These are phyloP conservation scores for Gossypium thurberi DNA, from an alignment of 345 rosid species.

Conservation along the genomic window DNA sequence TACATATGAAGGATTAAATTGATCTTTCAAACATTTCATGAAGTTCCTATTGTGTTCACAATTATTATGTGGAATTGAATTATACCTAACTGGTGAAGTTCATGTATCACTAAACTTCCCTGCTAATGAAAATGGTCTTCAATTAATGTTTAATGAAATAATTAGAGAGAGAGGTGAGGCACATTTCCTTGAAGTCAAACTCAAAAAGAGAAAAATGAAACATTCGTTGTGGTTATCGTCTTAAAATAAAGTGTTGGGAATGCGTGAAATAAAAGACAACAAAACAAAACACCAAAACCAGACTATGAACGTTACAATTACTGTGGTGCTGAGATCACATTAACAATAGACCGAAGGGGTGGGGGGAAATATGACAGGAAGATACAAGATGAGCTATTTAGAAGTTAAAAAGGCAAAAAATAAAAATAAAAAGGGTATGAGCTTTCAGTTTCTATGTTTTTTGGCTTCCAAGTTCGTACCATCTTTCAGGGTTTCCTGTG, in stretches of 20 bases:
- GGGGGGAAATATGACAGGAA: conserved; percentile 10
- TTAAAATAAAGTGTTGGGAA: neutral
- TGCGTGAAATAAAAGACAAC: neutral
- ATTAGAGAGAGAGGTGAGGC: neutral
- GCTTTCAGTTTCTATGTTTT: conserved; percentile 48
- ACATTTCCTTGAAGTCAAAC: neutral
- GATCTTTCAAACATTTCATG: too few species aligned
- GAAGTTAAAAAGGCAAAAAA: neutral
- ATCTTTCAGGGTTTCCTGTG: conserved; percentile 71
- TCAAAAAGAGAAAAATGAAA: neutral
- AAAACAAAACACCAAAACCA: conserved; percentile 11
- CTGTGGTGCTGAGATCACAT: conserved; percentile 29
- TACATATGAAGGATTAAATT: too few species aligned
- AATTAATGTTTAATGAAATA: neutral
- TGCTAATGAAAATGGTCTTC: neutral
- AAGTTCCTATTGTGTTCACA: too few species aligned
- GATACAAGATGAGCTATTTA: conserved; percentile 23
- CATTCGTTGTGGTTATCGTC: neutral
- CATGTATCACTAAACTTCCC: too few species aligned
- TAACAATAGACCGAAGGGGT: conserved; percentile 14
- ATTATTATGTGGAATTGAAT: too few species aligned
- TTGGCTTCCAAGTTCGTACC: conserved; percentile 76
- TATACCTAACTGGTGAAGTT: too few species aligned
- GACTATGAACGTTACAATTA: conserved; percentile 13
- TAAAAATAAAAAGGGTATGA: conserved; percentile 14